Percentiles rank a stretch among this genome's conserved stretches.
These are phyloP conservation scores for Mycena haematopus DNA, from an alignment of 768 basidiomycete genomes.

Conservation along the genomic window DNA sequence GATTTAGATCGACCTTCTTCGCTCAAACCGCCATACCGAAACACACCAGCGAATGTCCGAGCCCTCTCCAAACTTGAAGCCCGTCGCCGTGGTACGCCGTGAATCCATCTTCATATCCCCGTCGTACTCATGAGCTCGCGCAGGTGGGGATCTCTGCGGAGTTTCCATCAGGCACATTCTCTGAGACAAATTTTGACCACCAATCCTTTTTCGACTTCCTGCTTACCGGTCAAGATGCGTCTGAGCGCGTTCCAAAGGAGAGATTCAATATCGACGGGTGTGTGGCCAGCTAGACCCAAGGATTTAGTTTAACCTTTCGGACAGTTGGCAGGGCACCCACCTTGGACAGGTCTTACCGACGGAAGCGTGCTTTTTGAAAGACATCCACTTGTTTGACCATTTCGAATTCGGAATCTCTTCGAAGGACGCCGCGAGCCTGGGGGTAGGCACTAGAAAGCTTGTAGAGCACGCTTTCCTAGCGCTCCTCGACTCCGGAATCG, in stretches of 20 bases:
- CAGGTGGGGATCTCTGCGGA: constrained; percentile 47
- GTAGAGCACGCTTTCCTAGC: constrained; percentile 47
- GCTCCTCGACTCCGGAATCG: constrained; percentile 54
- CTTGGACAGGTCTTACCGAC: constrained; percentile 37
- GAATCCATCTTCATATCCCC: neutral
- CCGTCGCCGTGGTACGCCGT: constrained; percentile 6
- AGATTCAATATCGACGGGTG: constrained; percentile 43
- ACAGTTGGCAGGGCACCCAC: constrained; percentile 35
- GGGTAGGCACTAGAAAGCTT: constrained; percentile 42
- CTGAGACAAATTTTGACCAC: constrained; percentile 40
- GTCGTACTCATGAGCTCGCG: neutral
- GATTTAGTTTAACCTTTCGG: neutral
- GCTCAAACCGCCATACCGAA: neutral
- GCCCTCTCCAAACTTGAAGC: neutral
- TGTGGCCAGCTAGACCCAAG: constrained; percentile 5
- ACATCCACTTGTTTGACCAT: constrained; percentile 43
- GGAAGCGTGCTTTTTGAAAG: constrained; percentile 47
- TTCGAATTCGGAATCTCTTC: constrained; percentile 48
- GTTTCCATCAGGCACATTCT: constrained; percentile 41
- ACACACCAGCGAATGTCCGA: neutral
- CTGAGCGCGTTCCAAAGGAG: constrained; percentile 38
- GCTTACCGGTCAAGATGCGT: constrained; percentile 38
- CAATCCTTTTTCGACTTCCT: constrained; percentile 45
- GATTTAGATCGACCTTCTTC: neutral
- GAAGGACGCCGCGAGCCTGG: constrained; percentile 45